These are phyloP conservation scores for Pseudopyrenochaeta lycopersici DNA, from an alignment of 2,329 filamentous ascomycete species.

Conservation along the genomic window DNA sequence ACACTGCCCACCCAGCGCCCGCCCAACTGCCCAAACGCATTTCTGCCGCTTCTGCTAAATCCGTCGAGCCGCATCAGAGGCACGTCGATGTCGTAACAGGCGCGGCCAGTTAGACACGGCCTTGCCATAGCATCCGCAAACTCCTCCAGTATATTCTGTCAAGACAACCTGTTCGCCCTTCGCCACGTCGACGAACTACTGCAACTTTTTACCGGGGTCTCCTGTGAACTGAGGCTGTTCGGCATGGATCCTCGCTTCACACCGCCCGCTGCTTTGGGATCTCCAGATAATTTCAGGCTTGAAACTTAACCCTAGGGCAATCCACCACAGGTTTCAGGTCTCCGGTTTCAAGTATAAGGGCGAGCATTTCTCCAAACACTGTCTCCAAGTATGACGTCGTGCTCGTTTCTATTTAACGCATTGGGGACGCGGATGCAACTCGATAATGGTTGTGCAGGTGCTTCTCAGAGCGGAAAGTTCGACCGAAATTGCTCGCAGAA, in stretches of 20 bases:
- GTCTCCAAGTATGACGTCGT: not conserved
- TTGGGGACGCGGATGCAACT: too few relatives aligned
- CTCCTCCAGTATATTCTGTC: not conserved
- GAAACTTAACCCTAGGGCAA: not conserved
- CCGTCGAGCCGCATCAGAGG: conserved; percentile 9
- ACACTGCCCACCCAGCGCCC: too few relatives aligned
- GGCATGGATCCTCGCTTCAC: not conserved
- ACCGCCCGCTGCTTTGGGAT: not conserved
- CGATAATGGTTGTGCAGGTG: too few relatives aligned
- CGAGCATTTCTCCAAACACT: not conserved
- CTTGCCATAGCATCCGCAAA: not conserved
- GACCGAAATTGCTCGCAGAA: too few relatives aligned
- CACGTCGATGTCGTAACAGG: not conserved
- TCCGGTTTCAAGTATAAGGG: not conserved
- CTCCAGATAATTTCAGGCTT: conserved; percentile 1
- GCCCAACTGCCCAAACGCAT: conserved; percentile 11
- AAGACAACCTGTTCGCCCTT: conserved; percentile 2
- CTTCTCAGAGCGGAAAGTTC: too few relatives aligned
- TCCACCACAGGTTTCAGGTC: not conserved
- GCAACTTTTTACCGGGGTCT: conserved; percentile 13
- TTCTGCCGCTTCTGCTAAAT: conserved; percentile 5
- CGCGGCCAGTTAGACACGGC: conserved; percentile 1
- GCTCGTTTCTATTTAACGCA: not conserved
- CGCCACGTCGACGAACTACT: conserved; percentile 26
- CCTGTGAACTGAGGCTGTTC: not conserved